A percentile compares a stretch with the other conserved stretches of the same genome.
These are phyloP conservation scores for Ascochyta rabiei DNA, from an alignment of 2,329 filamentous ascomycete genomes.

Conservation along the genomic window DNA sequence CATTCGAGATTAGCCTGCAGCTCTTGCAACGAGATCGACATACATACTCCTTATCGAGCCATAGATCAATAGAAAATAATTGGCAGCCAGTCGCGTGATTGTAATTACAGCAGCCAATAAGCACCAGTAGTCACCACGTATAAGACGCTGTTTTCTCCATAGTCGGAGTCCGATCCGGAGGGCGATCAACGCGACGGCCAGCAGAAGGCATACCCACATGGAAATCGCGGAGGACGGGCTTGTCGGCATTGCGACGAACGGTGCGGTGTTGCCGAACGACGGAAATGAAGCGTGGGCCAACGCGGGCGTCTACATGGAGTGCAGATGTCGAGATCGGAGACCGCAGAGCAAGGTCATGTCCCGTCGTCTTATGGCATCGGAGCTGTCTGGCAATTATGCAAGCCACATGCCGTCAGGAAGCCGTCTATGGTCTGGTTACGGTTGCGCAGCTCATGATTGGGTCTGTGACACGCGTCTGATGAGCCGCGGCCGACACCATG, in stretches of 20 bases:
- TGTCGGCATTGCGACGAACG: conserved; percentile 9
- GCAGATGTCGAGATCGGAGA: conserved; percentile 2
- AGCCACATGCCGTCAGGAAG: conserved; percentile 10
- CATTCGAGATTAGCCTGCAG: background rate
- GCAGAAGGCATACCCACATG: conserved; percentile 24
- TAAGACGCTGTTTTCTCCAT: conserved; percentile 19
- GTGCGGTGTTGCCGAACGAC: conserved; percentile 4
- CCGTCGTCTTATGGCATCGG: conserved; percentile 11
- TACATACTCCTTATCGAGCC: conserved; percentile 24
- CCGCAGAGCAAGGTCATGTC: background rate
- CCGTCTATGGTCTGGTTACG: background rate
- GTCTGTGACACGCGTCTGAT: background rate
- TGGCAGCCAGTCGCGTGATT: conserved; percentile 17
- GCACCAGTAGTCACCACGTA: conserved; percentile 26
- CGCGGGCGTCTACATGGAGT: conserved; percentile 14
- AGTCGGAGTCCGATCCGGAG: conserved; percentile 18
- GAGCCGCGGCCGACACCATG: conserved; percentile 7
- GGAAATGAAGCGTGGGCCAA: background rate
- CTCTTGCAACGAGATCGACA: background rate
- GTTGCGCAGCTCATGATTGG: conserved; percentile 2
- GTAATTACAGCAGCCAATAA: conserved; percentile 19
- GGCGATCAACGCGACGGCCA: conserved; percentile 20
- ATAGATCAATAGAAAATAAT: conserved; percentile 22
- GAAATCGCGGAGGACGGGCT: conserved; percentile 14
- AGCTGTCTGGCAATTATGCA: conserved; percentile 1